A percentile compares a stretch with the other conserved stretches of the same genome.
phyloP scores from a whole-genome alignment of 805 yeast genomes.

The Zygosaccharomyces pseudorouxii region DNA sequence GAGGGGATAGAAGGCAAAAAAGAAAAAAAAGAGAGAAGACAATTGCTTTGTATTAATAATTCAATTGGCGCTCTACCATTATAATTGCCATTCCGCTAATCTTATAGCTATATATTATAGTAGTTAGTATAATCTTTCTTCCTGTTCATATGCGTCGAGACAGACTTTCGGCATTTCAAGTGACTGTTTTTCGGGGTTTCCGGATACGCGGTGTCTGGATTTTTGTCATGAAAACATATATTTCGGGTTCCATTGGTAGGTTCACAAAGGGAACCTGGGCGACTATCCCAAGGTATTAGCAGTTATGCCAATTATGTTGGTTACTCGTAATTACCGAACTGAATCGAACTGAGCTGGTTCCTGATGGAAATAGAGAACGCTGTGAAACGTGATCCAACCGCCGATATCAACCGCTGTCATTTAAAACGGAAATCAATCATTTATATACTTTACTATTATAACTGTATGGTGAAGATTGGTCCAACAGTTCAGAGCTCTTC shows the following conservation, averaged over 20 bases:
- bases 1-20: not conserved
- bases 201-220: not conserved
- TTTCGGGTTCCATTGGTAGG: not conserved
- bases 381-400: not conserved
- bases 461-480: too few species aligned
- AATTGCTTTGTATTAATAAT: not conserved
- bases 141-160: not conserved
- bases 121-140: constrained; percentile 6
- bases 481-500: too few species aligned
- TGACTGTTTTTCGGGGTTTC: not conserved
- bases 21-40: not conserved
- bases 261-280: not conserved
- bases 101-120: constrained; percentile 4
- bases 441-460: too few species aligned
- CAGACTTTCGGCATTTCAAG: not conserved
- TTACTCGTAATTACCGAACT: too few species aligned
- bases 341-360: too few species aligned
- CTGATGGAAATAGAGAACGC: too few species aligned
- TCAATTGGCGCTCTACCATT: not conserved
- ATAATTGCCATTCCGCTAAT: not conserved
- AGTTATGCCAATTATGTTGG: too few species aligned
- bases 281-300: too few species aligned
- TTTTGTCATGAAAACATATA: not conserved
- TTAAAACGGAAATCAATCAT: too few species aligned
- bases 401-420: too few species aligned